Conservation (phyloP, 352 stramenopile species). For the Pythium insidiosum region DNA sequence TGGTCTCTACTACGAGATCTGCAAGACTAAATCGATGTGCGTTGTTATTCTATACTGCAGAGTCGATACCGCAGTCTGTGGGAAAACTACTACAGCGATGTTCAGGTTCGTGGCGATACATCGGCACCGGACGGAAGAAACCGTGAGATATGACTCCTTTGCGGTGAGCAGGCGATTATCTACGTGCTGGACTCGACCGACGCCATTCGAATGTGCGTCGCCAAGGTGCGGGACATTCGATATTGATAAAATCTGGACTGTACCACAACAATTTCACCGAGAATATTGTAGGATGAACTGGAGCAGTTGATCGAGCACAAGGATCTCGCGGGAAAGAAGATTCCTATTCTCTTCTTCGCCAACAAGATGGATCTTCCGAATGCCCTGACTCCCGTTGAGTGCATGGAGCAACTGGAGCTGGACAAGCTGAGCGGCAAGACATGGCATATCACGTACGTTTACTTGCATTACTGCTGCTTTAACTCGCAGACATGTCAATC, state of each 20-base stretch:
- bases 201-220: conserved; percentile 76
- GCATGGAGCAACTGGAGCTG: conserved; percentile 72
- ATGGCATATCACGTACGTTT: conserved; percentile 77
- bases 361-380: conserved; percentile 85
- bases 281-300: conserved; percentile 80
- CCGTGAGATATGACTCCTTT: too few relatives aligned
- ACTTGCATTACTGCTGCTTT: neutral
- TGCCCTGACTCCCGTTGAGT: conserved; percentile 67
- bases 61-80: conserved; percentile 74
- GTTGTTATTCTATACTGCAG: too few relatives aligned
- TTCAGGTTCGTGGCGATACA: too few relatives aligned
- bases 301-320: conserved; percentile 81
- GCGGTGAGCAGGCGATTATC: conserved; percentile 85
- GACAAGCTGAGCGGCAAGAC: conserved; percentile 72
- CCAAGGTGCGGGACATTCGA: conserved; percentile 36
- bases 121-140: too few relatives aligned
- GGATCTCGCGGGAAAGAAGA: conserved; percentile 55
- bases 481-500: too few relatives aligned
- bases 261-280: too few relatives aligned
- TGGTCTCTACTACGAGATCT: too few relatives aligned
- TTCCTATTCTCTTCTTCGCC: conserved; percentile 80
- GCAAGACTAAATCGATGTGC: too few relatives aligned
- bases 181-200: conserved; percentile 88
- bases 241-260: too few relatives aligned
- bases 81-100: conserved; percentile 83